Conservation (phyloP, 2,329 filamentous ascomycete genomes). For the Fusarium coffeatum region DNA sequence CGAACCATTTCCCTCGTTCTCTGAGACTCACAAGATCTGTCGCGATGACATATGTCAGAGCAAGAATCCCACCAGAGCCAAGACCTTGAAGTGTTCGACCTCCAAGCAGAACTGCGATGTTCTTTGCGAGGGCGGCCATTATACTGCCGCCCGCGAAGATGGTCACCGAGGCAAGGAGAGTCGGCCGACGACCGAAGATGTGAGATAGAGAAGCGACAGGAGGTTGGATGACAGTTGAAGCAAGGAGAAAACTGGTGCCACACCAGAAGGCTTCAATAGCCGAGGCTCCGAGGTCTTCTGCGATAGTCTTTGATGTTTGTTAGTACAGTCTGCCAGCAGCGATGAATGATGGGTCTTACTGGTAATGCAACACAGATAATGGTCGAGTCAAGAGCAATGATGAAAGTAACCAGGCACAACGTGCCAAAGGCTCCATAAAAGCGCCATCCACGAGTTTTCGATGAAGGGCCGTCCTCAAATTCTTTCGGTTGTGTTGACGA, state of each 20-base stretch:
- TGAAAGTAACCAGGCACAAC: conserved; percentile 40
- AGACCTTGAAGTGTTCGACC: conserved; percentile 65
- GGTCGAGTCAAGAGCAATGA: conserved; percentile 43
- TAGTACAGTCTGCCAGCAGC: neutral
- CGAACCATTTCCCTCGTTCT: conserved; percentile 56
- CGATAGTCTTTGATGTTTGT: conserved; percentile 33
- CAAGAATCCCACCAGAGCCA: conserved; percentile 62
- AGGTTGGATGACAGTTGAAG: conserved; percentile 42
- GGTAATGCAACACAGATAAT: conserved; percentile 43
- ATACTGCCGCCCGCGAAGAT: conserved; percentile 39
- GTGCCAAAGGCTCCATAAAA: conserved; percentile 43
- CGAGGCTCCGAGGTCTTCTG: conserved; percentile 37
- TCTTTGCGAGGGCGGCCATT: conserved; percentile 38
- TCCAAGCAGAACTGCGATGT: conserved; percentile 51
- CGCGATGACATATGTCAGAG: conserved; percentile 59
- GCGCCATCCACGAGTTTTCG: conserved; percentile 28
- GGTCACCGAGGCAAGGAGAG: conserved; percentile 33
- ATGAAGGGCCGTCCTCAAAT: neutral
- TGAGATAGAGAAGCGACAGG: conserved; percentile 43
- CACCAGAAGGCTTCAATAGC: conserved; percentile 45
- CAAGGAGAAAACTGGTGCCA: conserved; percentile 42
- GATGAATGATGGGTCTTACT: conserved; percentile 11
- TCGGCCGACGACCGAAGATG: conserved; percentile 40
- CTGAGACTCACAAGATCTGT: conserved; percentile 60
- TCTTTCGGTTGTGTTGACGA: neutral